Evolutionary conservation across 805 yeast genomes (phyloP).

Genomic region (Lachancea waltii): DNA sequence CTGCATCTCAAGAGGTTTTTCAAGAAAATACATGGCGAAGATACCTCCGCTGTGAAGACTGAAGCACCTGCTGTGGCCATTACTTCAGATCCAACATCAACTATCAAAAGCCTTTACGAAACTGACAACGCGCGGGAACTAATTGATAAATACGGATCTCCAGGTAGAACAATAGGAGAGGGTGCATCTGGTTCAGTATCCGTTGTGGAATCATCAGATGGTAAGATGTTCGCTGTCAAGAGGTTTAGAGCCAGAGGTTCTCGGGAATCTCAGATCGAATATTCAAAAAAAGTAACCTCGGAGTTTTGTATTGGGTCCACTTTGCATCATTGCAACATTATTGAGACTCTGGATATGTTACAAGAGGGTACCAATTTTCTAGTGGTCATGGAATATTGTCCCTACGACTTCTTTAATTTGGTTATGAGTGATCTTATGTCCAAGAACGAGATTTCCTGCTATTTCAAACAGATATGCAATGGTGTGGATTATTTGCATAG

Average conservation of each 20-base stretch:
- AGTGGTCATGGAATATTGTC: conserved; percentile 90
- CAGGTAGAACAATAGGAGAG: conserved; percentile 72
- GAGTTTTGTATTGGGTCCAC: conserved; percentile 81
- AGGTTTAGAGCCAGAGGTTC: conserved; percentile 56
- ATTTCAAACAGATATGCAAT: conserved; percentile 68
- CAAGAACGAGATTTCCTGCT: conserved; percentile 64
- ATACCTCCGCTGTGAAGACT: conserved; percentile 4
- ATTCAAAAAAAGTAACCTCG: conserved; percentile 68
- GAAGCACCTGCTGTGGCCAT: conserved; percentile 7
- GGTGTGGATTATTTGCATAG: conserved; percentile 75
- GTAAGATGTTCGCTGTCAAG: conserved; percentile 74
- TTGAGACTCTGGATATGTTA: conserved; percentile 74
- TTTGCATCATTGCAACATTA: conserved; percentile 69
- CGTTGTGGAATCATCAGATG: conserved; percentile 57
- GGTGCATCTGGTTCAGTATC: conserved; percentile 97
- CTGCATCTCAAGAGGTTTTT: conserved; percentile 43
- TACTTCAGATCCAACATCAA: conserved; percentile 5
- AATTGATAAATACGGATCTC: conserved; percentile 62
- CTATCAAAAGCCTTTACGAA: conserved; percentile 34
- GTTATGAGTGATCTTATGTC: conserved; percentile 86
- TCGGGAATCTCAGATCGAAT: conserved; percentile 60
- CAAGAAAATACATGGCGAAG: conserved; percentile 35
- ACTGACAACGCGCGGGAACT: conserved; percentile 36
- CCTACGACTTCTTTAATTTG: conserved; percentile 83
- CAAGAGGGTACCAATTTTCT: conserved; percentile 56